Evolutionary conservation across 2,329 filamentous ascomycete genomes (phyloP).

Genomic region (Scytalidium lignicola): DNA sequence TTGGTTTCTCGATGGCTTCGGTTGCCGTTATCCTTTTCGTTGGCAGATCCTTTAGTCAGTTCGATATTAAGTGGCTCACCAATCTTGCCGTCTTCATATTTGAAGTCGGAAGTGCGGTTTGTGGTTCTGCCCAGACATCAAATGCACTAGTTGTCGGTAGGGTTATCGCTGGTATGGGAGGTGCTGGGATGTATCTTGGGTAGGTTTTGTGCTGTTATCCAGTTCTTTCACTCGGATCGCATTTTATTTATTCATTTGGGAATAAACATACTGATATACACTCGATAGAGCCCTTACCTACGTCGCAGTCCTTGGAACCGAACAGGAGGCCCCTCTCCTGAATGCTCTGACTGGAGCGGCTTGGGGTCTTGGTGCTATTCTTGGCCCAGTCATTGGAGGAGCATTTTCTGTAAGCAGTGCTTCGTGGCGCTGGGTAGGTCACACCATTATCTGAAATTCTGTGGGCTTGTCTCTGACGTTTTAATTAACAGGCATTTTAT

Average conservation of each 20-base stretch:
- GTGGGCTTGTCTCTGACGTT: too few species aligned
- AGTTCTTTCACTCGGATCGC: background rate
- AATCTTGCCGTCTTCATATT: slow-evolving; percentile 15
- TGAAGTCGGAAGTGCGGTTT: slow-evolving; percentile 23
- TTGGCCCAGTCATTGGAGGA: slow-evolving; percentile 24
- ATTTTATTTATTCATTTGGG: too few species aligned
- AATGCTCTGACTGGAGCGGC: slow-evolving; percentile 11
- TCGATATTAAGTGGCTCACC: slow-evolving; percentile 21
- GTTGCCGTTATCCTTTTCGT: slow-evolving; percentile 23
- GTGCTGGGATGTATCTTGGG: slow-evolving; percentile 37
- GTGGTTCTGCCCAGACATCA: slow-evolving; percentile 25
- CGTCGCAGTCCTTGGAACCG: slow-evolving; percentile 10
- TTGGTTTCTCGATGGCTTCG: slow-evolving; percentile 25
- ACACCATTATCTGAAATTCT: slow-evolving; percentile 6
- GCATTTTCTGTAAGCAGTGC: slow-evolving; percentile 18
- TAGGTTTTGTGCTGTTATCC: background rate
- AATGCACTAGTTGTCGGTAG: slow-evolving; percentile 41
- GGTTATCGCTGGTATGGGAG: slow-evolving; percentile 36
- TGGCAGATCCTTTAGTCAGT: slow-evolving; percentile 16
- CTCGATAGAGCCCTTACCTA: slow-evolving; percentile 10
- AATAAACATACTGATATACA: background rate
- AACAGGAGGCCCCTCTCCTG: slow-evolving; percentile 9
- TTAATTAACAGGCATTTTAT: slow-evolving; percentile 23
- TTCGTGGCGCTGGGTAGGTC: slow-evolving; percentile 28
- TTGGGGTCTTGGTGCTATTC: slow-evolving; percentile 15